A percentile compares a stretch with the other conserved stretches of the same genome.
phyloP scores from a whole-genome alignment of 768 basidiomycete species.

The Mycena pura region DNA sequence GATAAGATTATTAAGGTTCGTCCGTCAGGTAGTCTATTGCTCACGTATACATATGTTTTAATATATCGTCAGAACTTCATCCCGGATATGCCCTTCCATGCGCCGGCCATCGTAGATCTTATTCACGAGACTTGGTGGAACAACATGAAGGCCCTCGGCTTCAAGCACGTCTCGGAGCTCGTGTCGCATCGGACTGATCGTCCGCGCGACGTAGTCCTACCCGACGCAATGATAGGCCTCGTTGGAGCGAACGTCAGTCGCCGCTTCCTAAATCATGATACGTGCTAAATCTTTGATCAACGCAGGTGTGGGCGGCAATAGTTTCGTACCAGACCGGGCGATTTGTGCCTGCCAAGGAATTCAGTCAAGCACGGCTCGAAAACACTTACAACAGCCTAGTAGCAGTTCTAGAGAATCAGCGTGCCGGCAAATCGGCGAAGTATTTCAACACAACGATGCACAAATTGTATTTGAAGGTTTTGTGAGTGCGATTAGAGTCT shows the following conservation, averaged over 20 bases:
- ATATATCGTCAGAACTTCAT: not conserved
- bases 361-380: not conserved
- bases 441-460: constrained; percentile 6
- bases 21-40: too few species aligned
- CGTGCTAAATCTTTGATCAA: not conserved
- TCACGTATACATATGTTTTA: too few species aligned
- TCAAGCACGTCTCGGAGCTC: not conserved
- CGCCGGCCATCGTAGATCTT: constrained; percentile 4
- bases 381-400: not conserved
- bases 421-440: not conserved
- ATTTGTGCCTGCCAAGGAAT: not conserved
- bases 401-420: not conserved
- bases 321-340: not conserved
- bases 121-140: constrained; percentile 3
- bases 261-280: not conserved
- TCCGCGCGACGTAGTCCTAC: not conserved
- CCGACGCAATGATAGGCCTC: not conserved
- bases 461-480: not conserved
- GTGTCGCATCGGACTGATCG: not conserved
- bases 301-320: not conserved
- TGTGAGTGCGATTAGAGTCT: not conserved
- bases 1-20: not conserved
- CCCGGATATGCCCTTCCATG: not conserved
- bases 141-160: not conserved
- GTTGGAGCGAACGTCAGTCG: not conserved